Percentiles rank a stretch among this genome's conserved stretches.
Conservation (phyloP, 179 eudicot species). For the Beta corolliflora region DNA sequence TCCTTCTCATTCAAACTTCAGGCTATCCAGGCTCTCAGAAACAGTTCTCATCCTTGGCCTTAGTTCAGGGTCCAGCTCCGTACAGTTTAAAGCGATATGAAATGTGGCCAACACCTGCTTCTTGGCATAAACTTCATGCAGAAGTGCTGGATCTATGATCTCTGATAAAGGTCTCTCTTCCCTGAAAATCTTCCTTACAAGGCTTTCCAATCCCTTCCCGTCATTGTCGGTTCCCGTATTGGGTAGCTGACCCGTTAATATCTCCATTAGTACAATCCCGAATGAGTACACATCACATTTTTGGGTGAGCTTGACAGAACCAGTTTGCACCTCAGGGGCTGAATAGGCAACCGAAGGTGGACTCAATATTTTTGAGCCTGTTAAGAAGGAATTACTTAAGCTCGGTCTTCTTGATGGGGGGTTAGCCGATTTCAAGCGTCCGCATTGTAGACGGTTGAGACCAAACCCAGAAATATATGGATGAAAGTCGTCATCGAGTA, state of each 20-base stretch:
- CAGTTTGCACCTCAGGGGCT: conserved; percentile 64
- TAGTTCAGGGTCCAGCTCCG: conserved; percentile 72
- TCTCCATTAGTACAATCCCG: conserved; percentile 79
- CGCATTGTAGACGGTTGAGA: conserved; percentile 56
- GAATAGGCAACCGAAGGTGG: conserved; percentile 44
- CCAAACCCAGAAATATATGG: conserved; percentile 85
- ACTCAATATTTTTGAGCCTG: conserved; percentile 35
- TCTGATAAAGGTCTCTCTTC: conserved; percentile 77
- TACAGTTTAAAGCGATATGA: conserved; percentile 77
- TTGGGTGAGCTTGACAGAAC: conserved; percentile 49
- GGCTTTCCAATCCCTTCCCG: conserved; percentile 51
- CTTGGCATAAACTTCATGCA: conserved; percentile 77
- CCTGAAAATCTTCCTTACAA: conserved; percentile 66
- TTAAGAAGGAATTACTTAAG: conserved; percentile 32
- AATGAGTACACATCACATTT: conserved; percentile 83
- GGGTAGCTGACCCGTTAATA: conserved; percentile 64
- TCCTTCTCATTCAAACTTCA: conserved; percentile 43
- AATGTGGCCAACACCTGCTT: conserved; percentile 78
- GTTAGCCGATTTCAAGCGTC: conserved; percentile 41
- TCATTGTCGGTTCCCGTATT: conserved; percentile 45
- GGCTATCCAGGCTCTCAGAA: conserved; percentile 66
- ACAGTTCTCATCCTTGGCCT: conserved; percentile 83
- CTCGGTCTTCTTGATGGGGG: conserved; percentile 39
- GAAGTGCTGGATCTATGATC: conserved; percentile 68
- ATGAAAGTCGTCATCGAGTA: conserved; percentile 69